These are phyloP conservation scores for Debaryomycetaceae sp. DNA, from an alignment of 1,139 yeast genomes.

Conservation along the genomic window DNA sequence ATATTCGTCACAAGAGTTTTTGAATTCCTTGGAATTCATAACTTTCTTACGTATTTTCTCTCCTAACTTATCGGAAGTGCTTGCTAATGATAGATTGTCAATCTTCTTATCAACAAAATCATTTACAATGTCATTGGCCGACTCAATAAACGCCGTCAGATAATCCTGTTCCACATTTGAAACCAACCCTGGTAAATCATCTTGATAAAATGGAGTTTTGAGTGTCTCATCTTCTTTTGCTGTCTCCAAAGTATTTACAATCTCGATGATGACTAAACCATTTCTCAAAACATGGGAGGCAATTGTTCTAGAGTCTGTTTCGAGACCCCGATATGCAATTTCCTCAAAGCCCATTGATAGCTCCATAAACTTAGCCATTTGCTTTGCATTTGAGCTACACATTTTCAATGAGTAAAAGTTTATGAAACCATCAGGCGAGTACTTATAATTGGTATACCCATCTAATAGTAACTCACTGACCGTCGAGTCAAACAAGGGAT, in stretches of 20 bases:
- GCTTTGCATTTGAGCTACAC: slow-evolving; percentile 58
- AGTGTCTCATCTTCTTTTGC: slow-evolving; percentile 15
- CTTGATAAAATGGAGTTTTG: slow-evolving; percentile 13
- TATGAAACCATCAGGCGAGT: slow-evolving; percentile 29
- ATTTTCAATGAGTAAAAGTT: slow-evolving; percentile 31
- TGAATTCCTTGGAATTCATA: slow-evolving; percentile 12
- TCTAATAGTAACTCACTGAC: slow-evolving; percentile 21
- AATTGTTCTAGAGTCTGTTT: slow-evolving; percentile 57
- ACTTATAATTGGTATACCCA: slow-evolving; percentile 20
- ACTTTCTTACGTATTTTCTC: slow-evolving; percentile 14
- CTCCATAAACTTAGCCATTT: slow-evolving; percentile 54
- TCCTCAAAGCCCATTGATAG: slow-evolving; percentile 60
- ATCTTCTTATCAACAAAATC: slow-evolving; percentile 17
- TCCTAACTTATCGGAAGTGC: slow-evolving; percentile 4
- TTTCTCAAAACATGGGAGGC: slow-evolving; percentile 62
- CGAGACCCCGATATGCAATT: slow-evolving; percentile 64
- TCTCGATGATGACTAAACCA: slow-evolving; percentile 55
- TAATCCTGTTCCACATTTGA: slow-evolving; percentile 6
- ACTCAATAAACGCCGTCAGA: slow-evolving; percentile 12
- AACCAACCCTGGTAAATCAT: slow-evolving; percentile 10
- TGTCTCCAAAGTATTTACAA: slow-evolving; percentile 27
- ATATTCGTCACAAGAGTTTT: slow-evolving; percentile 10
- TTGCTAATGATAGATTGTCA: slow-evolving; percentile 9
- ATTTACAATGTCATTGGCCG: slow-evolving; percentile 16
- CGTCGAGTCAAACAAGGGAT: slow-evolving; percentile 16